Evolutionary conservation across 2,329 filamentous ascomycete genomes (phyloP), one percentile per base, ranked within the genome.

Genomic region (Blumeria hordei): DNA sequence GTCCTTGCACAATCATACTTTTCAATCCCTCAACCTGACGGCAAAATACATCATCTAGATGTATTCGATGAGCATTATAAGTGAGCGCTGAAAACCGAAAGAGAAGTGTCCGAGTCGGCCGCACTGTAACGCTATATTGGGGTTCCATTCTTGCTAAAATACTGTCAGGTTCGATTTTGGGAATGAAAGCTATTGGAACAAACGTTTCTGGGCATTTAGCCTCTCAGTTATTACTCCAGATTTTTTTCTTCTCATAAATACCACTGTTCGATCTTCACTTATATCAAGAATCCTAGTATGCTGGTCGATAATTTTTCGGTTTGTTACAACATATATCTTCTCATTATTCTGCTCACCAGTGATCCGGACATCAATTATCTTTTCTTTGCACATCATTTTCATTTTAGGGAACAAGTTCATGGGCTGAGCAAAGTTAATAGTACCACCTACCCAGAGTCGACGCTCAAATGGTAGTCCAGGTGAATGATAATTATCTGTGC

Each of bases 11-110:
- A 14, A 96, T 74, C 32, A 87, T 71, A 57, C 80, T 76, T 5
- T 74, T 74, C 65, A 93, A 81, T 10, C 84, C 84, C 67, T 96
- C 92, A 11, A 80, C 70, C 11, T 76, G 70, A 41, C 74, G 74
- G 54, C 80, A 80, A 68, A 86, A 93, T 45, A 73, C 64, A 1
- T 74, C 75, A 66, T 95, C 85, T 21, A 94, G 73, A 68, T 98
- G 92, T 61, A 98, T 95, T 14, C 76, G 73, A 68, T 98, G 92
- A 1, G 87, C 86, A 67, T 98, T 98, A 71, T 87, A 88, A 2
- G 85, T 90, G 36, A 98, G 76, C 0, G 88, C 88, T 18, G 84
- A 92, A 71, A 90, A 96, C 57, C 88, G 80, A 69, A 94, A 94
- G 55, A 98, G 78, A 4, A 95, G 75, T 4, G 75, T 71, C 2